Evolutionary conservation across 208 protist genomes (phyloP).

Genomic region (Jaenimonas drosophilae): DNA sequence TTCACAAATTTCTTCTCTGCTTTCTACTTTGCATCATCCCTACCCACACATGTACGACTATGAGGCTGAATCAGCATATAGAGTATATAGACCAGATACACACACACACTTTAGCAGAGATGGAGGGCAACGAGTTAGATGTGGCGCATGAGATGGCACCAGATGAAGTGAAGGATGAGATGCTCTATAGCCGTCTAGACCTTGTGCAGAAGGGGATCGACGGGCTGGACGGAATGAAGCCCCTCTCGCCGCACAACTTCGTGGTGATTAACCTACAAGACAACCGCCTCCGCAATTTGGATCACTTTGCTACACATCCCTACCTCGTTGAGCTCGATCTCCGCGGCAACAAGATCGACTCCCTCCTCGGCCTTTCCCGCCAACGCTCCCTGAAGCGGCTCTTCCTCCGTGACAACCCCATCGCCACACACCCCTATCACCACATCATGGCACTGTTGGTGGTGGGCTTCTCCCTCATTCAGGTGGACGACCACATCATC

Average conservation of each 20-base stretch:
- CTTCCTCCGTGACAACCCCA: conserved; percentile 47
- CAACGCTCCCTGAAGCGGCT: conserved; percentile 43
- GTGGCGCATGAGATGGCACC: too few species aligned
- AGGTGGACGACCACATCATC: conserved; percentile 44
- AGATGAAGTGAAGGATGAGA: conserved; percentile 4
- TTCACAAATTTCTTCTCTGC: conserved; percentile 5
- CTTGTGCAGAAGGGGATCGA: conserved; percentile 27
- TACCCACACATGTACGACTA: too few species aligned
- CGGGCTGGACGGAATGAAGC: conserved; percentile 31
- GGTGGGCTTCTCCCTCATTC: conserved; percentile 49
- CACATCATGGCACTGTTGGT: conserved; percentile 65
- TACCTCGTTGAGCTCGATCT: conserved; percentile 46
- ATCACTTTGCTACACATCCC: conserved; percentile 68
- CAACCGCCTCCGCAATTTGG: conserved; percentile 45
- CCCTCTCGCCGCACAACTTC: conserved; percentile 29
- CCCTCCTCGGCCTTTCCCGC: conserved; percentile 55
- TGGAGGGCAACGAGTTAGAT: too few species aligned
- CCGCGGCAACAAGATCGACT: conserved; percentile 39
- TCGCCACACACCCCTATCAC: conserved; percentile 56
- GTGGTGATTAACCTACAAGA: conserved; percentile 44
- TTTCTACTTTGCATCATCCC: conserved; percentile 1
- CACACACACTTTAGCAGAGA: too few species aligned
- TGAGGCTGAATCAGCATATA: too few species aligned
- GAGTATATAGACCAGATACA: too few species aligned
- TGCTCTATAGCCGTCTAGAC: conserved; percentile 42